Percentiles rank a stretch among this genome's conserved stretches.
Evolutionary conservation across 345 rosid genomes (phyloP).

Genomic region (Ceriops tagal): DNA sequence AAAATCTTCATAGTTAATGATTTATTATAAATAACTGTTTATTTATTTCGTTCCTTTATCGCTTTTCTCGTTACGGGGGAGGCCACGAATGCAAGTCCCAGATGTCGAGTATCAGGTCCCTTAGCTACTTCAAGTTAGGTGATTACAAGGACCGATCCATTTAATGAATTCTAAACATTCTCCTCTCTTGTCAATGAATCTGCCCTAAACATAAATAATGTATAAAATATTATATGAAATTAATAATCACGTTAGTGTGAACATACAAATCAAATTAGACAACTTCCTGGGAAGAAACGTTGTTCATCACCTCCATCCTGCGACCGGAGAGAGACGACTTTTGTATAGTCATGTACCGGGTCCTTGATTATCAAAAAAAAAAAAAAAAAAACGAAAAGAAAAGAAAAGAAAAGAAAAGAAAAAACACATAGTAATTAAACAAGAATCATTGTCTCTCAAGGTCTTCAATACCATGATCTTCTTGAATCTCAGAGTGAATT

Average conservation of each 20-base stretch:
- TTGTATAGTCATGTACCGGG: no score
- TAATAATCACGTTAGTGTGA: no score
- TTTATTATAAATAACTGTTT: background rate
- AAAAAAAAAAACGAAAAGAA: background rate
- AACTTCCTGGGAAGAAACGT: no score
- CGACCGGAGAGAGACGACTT: no score
- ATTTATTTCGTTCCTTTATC: background rate
- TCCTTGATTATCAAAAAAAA: background rate
- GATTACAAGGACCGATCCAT: no score
- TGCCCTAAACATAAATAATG: no score
- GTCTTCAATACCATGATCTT: conserved; percentile 18
- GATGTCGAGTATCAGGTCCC: background rate
- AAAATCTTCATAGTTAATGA: no score
- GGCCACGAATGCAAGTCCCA: background rate
- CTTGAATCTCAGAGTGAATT: conserved; percentile 23
- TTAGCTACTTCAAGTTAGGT: background rate
- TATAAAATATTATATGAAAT: no score
- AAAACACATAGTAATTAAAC: background rate
- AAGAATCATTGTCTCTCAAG: conserved; percentile 19
- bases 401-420: background rate
- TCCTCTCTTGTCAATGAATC: no score
- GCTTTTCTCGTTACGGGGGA: background rate
- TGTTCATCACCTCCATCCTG: no score
- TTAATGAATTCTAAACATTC: no score
- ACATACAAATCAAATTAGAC: no score